Conservation (phyloP, 2,329 filamentous ascomycete species). For the Arthrobotrys megalospora region DNA sequence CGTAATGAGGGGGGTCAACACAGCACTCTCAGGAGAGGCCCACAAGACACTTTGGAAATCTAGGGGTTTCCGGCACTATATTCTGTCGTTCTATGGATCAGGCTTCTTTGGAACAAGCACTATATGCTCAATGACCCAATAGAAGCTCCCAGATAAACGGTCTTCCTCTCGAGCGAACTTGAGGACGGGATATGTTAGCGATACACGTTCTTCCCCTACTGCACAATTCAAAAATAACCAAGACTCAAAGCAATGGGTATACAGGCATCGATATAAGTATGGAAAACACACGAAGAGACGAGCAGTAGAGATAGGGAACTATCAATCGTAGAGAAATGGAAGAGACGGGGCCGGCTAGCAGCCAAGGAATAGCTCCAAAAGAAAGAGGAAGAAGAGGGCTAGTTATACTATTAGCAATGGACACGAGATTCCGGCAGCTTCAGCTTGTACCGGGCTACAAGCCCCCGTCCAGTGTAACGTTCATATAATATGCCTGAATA, state of each 20-base stretch:
- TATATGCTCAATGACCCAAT: constrained; percentile 3
- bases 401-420: constrained; percentile 5
- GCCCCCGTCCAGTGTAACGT: neutral
- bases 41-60: neutral
- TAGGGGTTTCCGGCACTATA: neutral
- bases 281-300: neutral
- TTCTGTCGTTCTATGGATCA: neutral
- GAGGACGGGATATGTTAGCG: neutral
- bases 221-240: neutral
- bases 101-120: neutral
- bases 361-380: neutral
- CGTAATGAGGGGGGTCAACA: neutral
- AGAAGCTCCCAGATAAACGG: neutral
- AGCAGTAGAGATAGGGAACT: neutral
- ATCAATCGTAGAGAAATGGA: constrained; percentile 12
- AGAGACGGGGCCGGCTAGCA: neutral
- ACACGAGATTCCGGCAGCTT: neutral
- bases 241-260: neutral
- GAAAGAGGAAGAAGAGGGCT: neutral
- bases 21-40: neutral
- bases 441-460: neutral
- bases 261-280: constrained; percentile 2
- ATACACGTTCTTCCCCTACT: neutral
- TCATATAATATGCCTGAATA: neutral
- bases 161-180: neutral